A percentile compares a stretch with the other conserved stretches of the same genome.
These are phyloP conservation scores for Penicillium goetzii DNA, from an alignment of 495 filamentous ascomycete genomes.

Conservation along the genomic window DNA sequence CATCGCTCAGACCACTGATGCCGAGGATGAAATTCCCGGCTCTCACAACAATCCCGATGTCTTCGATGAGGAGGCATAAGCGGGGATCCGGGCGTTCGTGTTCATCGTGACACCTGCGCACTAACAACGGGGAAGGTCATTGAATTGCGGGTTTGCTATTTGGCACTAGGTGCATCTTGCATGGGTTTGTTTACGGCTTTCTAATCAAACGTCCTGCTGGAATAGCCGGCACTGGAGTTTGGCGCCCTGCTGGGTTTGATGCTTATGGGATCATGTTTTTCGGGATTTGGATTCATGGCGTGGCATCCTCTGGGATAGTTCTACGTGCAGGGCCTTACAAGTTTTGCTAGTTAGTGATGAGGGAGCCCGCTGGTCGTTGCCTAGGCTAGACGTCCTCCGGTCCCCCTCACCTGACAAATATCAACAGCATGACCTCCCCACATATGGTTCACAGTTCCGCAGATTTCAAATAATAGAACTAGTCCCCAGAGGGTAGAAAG, in stretches of 20 bases:
- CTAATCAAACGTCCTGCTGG: background rate
- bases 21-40: background rate
- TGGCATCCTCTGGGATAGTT: background rate
- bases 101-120: background rate
- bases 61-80: background rate
- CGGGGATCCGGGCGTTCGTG: background rate
- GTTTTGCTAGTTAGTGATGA: background rate
- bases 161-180: background rate
- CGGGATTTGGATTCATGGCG: background rate
- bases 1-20: background rate
- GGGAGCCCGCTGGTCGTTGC: background rate
- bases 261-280: background rate
- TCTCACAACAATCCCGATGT: no score
- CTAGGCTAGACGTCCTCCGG: background rate
- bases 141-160: background rate
- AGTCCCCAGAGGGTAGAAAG: no score
- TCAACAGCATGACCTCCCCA: background rate
- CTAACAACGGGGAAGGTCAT: background rate
- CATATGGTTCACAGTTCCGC: background rate
- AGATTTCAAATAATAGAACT: background rate
- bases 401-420: background rate
- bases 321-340: background rate
- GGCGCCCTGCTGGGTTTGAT: background rate
- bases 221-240: conserved; percentile 1
- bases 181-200: background rate